Percentiles rank a stretch among this genome's conserved stretches.
Evolutionary conservation across 2,329 filamentous ascomycete species (phyloP).

Genomic region (Apiospora marii): DNA sequence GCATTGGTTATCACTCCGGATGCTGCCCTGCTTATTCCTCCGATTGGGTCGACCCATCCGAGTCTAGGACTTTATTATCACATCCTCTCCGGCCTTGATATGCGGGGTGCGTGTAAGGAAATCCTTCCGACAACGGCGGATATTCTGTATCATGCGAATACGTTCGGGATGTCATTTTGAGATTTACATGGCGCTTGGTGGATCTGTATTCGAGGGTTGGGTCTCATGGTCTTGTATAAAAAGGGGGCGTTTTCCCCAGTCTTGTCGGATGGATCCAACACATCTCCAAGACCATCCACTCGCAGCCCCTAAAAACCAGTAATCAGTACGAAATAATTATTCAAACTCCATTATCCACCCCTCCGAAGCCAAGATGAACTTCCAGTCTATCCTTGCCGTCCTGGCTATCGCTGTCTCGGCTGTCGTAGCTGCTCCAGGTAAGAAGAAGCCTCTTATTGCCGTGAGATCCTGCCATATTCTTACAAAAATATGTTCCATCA

Average conservation of each 20-base stretch:
- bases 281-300: neutral
- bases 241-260: neutral
- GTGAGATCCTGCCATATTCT: neutral
- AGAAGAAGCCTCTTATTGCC: neutral
- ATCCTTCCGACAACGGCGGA: neutral
- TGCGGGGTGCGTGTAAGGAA: neutral
- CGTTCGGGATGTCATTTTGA: neutral
- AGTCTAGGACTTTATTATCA: neutral
- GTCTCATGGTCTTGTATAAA: neutral
- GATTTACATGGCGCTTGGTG: neutral
- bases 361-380: neutral
- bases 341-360: neutral
- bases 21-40: neutral
- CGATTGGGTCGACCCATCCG: neutral
- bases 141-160: neutral
- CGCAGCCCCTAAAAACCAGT: neutral
- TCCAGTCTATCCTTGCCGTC: conserved; percentile 16
- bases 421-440: conserved; percentile 23
- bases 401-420: conserved; percentile 8
- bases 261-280: neutral
- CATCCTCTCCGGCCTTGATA: too few species aligned
- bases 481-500: neutral
- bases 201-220: neutral
- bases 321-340: too few species aligned
- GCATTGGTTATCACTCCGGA: neutral